A percentile compares a stretch with the other conserved stretches of the same genome.
These are phyloP conservation scores for Lavandula angustifolia DNA, from an alignment of 257 asterid genomes.

Conservation along the genomic window DNA sequence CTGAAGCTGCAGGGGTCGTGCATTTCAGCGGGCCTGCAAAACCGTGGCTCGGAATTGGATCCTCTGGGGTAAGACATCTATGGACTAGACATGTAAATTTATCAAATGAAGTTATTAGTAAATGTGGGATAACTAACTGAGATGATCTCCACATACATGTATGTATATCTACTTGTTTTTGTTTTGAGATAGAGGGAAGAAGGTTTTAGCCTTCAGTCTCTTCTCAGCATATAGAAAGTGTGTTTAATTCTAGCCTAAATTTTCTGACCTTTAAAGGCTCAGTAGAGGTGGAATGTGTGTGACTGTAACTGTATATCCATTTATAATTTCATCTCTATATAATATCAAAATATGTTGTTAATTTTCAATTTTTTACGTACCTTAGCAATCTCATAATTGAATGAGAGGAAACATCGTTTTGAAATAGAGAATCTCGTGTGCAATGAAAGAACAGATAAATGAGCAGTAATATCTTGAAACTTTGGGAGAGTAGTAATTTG, in stretches of 20 bases:
- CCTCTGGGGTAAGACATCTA: slow-evolving; percentile 53
- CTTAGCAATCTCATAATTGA: no score
- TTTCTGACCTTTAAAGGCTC: slow-evolving; percentile 28
- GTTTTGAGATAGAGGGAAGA: slow-evolving; percentile 80
- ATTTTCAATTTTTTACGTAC: no score
- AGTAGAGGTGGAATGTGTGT: neutral
- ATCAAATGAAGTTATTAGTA: slow-evolving; percentile 53
- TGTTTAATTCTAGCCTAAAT: slow-evolving; percentile 32
- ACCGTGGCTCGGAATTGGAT: slow-evolving; percentile 82
- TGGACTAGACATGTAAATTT: slow-evolving; percentile 73
- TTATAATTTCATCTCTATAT: neutral
- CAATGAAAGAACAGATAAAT: no score
- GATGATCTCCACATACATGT: slow-evolving; percentile 1
- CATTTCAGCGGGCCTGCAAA: slow-evolving; percentile 94
- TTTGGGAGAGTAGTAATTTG: no score
- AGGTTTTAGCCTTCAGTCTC: slow-evolving; percentile 87
- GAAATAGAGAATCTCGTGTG: no score
- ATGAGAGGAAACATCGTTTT: no score
- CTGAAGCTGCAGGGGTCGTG: slow-evolving; percentile 63
- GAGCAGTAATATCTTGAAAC: no score
- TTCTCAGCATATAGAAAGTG: slow-evolving; percentile 35
- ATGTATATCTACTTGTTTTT: slow-evolving; percentile 28
- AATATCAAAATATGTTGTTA: no score
- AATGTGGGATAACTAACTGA: slow-evolving; percentile 59
- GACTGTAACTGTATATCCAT: slow-evolving; percentile 16